Conservation (phyloP, 805 yeast genomes). For the Pichia scutulata region DNA sequence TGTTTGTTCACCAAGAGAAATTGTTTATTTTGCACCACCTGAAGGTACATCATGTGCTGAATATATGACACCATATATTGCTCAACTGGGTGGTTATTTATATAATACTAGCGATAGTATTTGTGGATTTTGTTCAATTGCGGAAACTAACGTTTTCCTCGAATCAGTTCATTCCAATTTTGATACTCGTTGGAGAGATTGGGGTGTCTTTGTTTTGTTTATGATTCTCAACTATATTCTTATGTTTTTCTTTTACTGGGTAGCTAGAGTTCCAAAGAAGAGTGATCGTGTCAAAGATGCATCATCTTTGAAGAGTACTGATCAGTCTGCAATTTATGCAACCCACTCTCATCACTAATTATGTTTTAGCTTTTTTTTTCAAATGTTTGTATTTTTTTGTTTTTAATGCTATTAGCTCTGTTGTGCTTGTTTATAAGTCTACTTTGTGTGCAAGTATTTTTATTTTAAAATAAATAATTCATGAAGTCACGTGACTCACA, state of each 20-base stretch:
- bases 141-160: constrained; percentile 54
- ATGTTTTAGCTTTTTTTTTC: background rate
- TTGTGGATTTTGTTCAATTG: constrained; percentile 57
- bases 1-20: constrained; percentile 42
- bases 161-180: constrained; percentile 35
- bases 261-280: constrained; percentile 70
- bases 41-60: constrained; percentile 49
- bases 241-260: constrained; percentile 38
- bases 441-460: no score
- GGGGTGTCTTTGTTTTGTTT: constrained; percentile 47
- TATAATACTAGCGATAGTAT: constrained; percentile 32
- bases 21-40: constrained; percentile 43
- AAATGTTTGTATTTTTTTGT: no score
- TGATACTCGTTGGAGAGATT: constrained; percentile 52
- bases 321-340: constrained; percentile 1
- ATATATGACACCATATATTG: constrained; percentile 37
- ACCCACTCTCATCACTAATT: background rate
- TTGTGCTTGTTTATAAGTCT: no score
- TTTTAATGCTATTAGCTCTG: no score
- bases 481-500: background rate
- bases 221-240: constrained; percentile 35
- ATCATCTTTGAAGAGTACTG: constrained; percentile 16
- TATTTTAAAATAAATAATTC: background rate
- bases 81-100: constrained; percentile 40
- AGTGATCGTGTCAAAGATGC: constrained; percentile 26